Evolutionary conservation across 176 grass and related monocot species (phyloP).

Genomic region (Bonia amplexicaulis): DNA sequence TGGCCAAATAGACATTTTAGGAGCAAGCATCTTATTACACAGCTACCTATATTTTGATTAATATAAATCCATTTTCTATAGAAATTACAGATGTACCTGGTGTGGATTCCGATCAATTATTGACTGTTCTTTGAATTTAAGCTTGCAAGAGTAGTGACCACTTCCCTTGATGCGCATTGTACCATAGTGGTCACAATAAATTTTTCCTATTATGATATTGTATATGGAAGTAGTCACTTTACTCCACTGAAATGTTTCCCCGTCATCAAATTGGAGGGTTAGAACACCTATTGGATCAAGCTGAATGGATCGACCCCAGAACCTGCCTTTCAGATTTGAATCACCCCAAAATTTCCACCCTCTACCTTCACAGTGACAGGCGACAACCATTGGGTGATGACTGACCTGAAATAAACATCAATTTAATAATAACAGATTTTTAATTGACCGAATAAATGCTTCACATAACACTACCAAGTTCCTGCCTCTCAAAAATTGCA

Average conservation of each 20-base stretch:
- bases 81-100: slow-evolving; percentile 54
- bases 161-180: slow-evolving; percentile 92
- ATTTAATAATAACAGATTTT: slow-evolving; percentile 17
- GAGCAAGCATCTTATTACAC: background rate
- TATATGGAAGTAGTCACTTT: slow-evolving; percentile 99
- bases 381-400: slow-evolving; percentile 93
- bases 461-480: background rate
- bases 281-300: slow-evolving; percentile 92
- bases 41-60: background rate
- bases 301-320: slow-evolving; percentile 96
- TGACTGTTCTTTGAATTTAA: slow-evolving; percentile 97
- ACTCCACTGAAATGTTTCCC: slow-evolving; percentile 90
- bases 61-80: slow-evolving; percentile 4
- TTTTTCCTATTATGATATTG: slow-evolving; percentile 99
- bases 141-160: slow-evolving; percentile 83
- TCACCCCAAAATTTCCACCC: slow-evolving; percentile 96
- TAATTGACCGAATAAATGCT: background rate
- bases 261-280: slow-evolving; percentile 93
- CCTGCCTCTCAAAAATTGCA: background rate
- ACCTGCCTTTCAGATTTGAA: slow-evolving; percentile 95
- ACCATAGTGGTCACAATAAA: slow-evolving; percentile 97
- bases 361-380: slow-evolving; percentile 87
- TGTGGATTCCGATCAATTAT: slow-evolving; percentile 92
- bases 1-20: background rate
- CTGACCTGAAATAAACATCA: slow-evolving; percentile 58